Conservation (phyloP, 2,329 filamentous ascomycete species). For the Trichoderma brevicompactum region DNA sequence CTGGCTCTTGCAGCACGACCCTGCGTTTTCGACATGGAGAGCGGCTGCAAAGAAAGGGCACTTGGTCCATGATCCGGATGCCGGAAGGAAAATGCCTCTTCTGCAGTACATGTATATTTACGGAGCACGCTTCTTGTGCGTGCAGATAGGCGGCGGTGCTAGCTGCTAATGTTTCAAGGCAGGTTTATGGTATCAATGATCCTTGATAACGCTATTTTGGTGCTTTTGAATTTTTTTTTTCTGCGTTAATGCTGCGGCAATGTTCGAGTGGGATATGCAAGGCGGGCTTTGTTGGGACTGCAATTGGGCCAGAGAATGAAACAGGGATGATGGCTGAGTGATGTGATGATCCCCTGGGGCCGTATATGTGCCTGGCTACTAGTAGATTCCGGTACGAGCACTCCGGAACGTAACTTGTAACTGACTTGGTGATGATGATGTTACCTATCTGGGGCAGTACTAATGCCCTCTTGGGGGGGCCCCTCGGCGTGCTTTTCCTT, state of each 20-base stretch:
- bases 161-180: neutral
- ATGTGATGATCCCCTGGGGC: constrained; percentile 1
- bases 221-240: neutral
- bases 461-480: neutral
- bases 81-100: constrained; percentile 18
- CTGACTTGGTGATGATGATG: neutral
- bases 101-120: neutral
- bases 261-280: constrained; percentile 15
- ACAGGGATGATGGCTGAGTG: constrained; percentile 6
- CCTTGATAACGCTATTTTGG: constrained; percentile 6
- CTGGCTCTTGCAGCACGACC: constrained; percentile 17
- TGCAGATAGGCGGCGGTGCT: constrained; percentile 12
- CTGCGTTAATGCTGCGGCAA: neutral
- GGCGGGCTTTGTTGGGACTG: constrained; percentile 4
- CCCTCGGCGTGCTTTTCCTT: neutral
- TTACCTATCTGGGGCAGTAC: neutral
- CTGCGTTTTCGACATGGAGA: constrained; percentile 3
- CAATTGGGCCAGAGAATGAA: neutral
- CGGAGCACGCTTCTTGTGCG: neutral
- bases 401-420: neutral
- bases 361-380: neutral
- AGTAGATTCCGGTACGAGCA: constrained; percentile 1
- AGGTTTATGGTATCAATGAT: too few species aligned
- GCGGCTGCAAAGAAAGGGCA: neutral
- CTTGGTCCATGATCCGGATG: neutral